Evolutionary conservation across 306 rosid genomes (phyloP), one percentile per base, ranked within the genome.

Genomic region (Vigna hirtella): DNA sequence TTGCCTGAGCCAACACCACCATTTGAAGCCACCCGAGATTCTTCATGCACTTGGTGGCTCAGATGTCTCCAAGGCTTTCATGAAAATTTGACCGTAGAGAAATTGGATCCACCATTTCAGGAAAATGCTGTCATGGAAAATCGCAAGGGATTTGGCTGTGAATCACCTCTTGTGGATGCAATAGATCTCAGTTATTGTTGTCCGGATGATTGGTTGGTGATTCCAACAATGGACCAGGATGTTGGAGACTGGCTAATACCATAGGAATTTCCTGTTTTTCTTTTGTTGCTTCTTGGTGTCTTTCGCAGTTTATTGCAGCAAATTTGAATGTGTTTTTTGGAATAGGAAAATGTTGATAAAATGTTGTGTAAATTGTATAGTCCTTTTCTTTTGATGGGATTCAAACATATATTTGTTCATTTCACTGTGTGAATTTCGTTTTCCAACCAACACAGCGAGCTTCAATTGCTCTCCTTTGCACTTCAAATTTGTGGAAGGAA

Each of bases 191-290:
- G 77, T 71, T 28, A 6, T 6, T 50, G 59, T 74, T 81, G 42
- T 24, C 74, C 83, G 59, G 88, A 87, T 82, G 88, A 89, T 68
- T 87, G 93, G 91, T 87, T 83, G 79, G 34, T 74, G 56, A n/a
- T 83, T 69, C 87, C 87, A 53, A 24, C 78, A 61, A 52, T 70
- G 81, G 87, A 79, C 49, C 77, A 59, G 71, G 84, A 79, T 83
- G 63, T 74, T 14, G 74, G 53, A 62, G 83, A 83, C 17, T 18
- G 49, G 7, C 30, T 58, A 14, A 14, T 78, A 55, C 81, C 83
- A 5, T 79, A 74, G 66, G 22, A 74, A 20, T 24, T n/a, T 69
- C 13, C 9, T 9, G 12, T 50, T 28, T 15, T n/a, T 50, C n/a
- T 15, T 26, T 14, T 17, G 0, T 36, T 63, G 6, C 6, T 34